Conservation (phyloP, 1,139 yeast genomes). For the Saccharomyces uvarum region DNA sequence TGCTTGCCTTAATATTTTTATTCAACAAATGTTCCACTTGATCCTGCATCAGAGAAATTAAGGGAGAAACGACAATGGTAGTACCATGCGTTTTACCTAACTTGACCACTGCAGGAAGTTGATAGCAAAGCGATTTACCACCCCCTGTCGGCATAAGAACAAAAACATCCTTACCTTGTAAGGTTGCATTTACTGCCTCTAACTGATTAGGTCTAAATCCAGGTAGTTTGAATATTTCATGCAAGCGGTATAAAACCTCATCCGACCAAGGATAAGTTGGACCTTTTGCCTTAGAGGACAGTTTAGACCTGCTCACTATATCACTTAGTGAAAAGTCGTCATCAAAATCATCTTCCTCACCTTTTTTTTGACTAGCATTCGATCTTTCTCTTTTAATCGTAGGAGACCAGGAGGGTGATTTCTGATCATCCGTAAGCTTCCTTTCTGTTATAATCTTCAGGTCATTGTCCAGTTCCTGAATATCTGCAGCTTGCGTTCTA, state of each 20-base stretch:
- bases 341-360: conserved; percentile 14
- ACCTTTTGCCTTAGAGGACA: background rate
- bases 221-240: conserved; percentile 52
- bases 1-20: conserved; percentile 69
- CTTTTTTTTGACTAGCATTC: conserved; percentile 1
- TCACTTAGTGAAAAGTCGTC: conserved; percentile 16
- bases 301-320: background rate
- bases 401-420: conserved; percentile 2
- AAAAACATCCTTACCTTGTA: conserved; percentile 79
- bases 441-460: conserved; percentile 29
- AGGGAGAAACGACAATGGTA: conserved; percentile 88
- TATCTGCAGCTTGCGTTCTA: conserved; percentile 18
- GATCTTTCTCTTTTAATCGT: conserved; percentile 11
- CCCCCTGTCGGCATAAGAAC: conserved; percentile 99
- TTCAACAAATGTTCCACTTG: conserved; percentile 76
- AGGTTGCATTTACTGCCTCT: conserved; percentile 77
- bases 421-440: conserved; percentile 15
- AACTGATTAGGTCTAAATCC: conserved; percentile 77
- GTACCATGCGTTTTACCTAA: conserved; percentile 74
- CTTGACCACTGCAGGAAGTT: conserved; percentile 78
- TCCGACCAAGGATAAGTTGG: conserved; percentile 47
- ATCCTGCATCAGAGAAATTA: conserved; percentile 95
- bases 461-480: conserved; percentile 29
- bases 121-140: conserved; percentile 94
- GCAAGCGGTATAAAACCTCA: conserved; percentile 56